phyloP scores from a whole-genome alignment of 768 basidiomycete species.

The Sporobolomyces pararoseus region DNA sequence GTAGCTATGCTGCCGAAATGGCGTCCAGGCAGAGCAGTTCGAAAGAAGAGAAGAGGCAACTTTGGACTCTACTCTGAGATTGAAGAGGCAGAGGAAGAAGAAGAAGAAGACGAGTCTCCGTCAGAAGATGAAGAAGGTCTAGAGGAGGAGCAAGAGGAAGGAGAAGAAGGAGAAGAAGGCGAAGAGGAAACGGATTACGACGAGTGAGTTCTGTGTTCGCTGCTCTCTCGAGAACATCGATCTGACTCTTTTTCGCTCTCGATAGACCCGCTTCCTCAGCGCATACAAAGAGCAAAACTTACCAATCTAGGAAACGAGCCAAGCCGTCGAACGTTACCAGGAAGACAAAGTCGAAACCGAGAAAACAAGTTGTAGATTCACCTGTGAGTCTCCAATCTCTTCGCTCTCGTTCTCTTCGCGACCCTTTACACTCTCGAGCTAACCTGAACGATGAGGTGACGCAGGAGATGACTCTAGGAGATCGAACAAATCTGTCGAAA shows the following conservation, averaged over 20 bases:
- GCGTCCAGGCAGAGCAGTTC: neutral
- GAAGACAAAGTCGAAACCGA: neutral
- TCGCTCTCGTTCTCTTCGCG: too few relatives aligned
- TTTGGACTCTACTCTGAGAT: neutral
- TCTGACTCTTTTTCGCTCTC: neutral
- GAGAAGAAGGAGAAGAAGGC: neutral
- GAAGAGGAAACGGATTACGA: constrained; percentile 30
- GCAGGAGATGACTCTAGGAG: constrained; percentile 7
- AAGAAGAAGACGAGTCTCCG: neutral
- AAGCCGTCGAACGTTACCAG: neutral
- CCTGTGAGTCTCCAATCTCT: too few relatives aligned
- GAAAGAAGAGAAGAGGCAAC: neutral
- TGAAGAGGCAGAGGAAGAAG: neutral
- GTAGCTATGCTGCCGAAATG: constrained; percentile 17
- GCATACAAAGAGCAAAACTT: neutral
- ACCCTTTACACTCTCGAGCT: too few relatives aligned
- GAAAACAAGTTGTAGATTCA: too few relatives aligned
- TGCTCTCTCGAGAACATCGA: neutral
- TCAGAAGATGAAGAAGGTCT: neutral
- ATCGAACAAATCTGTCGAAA: constrained; percentile 7
- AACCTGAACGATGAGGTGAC: neutral
- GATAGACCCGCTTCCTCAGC: neutral
- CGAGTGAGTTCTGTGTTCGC: constrained; percentile 14
- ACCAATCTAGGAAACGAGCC: neutral
- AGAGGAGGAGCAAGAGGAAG: neutral